phyloP scores from a whole-genome alignment of 139 green algal genomes.

The Astrephomene gubernaculifera region DNA sequence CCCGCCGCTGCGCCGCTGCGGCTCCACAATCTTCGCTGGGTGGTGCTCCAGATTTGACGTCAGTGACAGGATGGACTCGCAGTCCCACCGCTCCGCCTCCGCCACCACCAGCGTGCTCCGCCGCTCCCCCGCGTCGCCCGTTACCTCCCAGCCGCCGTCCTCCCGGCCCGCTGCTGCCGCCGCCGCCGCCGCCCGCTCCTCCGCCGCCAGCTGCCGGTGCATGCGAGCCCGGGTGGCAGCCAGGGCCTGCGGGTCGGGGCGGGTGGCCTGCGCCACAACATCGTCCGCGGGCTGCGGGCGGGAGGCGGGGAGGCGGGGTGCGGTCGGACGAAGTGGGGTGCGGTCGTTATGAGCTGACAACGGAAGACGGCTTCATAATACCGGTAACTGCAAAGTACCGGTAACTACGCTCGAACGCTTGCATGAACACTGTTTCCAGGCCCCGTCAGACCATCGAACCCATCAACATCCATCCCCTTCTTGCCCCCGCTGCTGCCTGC shows the following conservation, averaged over 20 bases:
- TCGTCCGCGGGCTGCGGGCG: constrained; percentile 19
- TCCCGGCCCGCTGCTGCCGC: background rate
- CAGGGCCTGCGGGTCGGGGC: constrained; percentile 33
- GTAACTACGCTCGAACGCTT: too few species aligned
- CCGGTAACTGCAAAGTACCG: too few species aligned
- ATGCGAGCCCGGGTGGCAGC: constrained; percentile 40
- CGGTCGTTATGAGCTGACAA: too few species aligned
- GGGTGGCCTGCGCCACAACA: background rate
- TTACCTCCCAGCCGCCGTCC: too few species aligned
- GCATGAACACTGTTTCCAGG: too few species aligned
- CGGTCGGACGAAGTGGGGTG: too few species aligned
- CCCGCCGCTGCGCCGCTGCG: constrained; percentile 39
- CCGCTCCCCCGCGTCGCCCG: too few species aligned
- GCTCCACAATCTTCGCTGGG: constrained; percentile 75
- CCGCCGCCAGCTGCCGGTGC: background rate
- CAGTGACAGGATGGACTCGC: constrained; percentile 87
- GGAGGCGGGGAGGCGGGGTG: background rate
- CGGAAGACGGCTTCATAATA: too few species aligned
- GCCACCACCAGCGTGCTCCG: too few species aligned
- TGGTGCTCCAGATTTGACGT: constrained; percentile 89
- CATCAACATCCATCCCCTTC: too few species aligned
- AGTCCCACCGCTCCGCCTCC: constrained; percentile 86
- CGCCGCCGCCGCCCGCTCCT: constrained; percentile 4
- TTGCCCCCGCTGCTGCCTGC: too few species aligned
- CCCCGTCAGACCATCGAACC: too few species aligned